These are phyloP conservation scores for Pythium graminicola DNA, from an alignment of 352 stramenopile genomes.

Conservation along the genomic window DNA sequence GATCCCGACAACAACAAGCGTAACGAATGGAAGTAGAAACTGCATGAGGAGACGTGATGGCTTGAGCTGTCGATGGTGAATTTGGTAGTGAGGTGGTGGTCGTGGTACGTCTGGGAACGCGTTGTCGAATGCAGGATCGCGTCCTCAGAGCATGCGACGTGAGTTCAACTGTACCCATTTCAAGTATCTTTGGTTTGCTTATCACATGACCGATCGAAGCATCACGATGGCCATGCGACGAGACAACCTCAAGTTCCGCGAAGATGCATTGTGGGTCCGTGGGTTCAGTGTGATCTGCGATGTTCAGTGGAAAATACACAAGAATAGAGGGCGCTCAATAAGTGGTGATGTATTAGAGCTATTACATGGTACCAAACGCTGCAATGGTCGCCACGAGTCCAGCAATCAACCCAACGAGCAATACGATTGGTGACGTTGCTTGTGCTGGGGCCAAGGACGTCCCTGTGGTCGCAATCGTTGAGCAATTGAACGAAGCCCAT, in stretches of 20 bases:
- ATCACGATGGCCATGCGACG: not conserved
- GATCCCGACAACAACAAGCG: not conserved
- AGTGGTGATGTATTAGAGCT: not conserved
- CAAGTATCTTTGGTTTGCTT: too few relatives aligned
- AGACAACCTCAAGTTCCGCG: too few relatives aligned
- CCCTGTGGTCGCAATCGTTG: not conserved
- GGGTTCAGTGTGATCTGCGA: too few relatives aligned
- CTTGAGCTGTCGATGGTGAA: too few relatives aligned
- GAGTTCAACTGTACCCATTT: not conserved
- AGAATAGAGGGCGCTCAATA: not conserved
- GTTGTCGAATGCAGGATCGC: too few relatives aligned
- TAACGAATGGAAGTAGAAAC: too few relatives aligned
- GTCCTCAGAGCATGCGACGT: too few relatives aligned
- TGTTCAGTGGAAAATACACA: not conserved
- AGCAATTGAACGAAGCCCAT: slow-evolving; percentile 11
- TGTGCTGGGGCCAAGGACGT: not conserved
- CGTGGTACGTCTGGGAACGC: too few relatives aligned
- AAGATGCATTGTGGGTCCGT: too few relatives aligned
- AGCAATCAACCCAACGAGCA: not conserved
- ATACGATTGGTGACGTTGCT: not conserved
- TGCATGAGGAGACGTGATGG: too few relatives aligned
- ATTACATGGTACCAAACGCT: slow-evolving; percentile 3
- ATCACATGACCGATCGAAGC: too few relatives aligned
- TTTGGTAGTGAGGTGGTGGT: too few relatives aligned
- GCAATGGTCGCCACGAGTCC: not conserved